A percentile compares a stretch with the other conserved stretches of the same genome.
Evolutionary conservation across 1,284 basidiomycete species (phyloP).

Genomic region (Ustilago tritici): DNA sequence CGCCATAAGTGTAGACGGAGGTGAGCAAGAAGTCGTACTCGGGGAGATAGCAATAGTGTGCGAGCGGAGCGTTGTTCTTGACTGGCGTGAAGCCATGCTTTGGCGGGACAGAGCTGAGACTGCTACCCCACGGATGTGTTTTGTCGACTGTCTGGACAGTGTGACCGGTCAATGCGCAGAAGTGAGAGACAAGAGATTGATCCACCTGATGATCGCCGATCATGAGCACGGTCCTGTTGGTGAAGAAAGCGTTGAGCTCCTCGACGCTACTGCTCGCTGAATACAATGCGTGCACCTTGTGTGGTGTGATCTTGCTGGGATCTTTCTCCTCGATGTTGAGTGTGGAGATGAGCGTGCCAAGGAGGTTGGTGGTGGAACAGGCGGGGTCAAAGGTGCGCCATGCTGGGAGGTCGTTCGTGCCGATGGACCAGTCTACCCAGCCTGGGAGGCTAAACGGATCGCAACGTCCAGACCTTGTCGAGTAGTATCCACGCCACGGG

Average conservation of each 20-base stretch:
- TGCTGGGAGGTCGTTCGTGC: conserved; percentile 45
- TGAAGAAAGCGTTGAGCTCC: conserved; percentile 60
- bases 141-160: conserved; percentile 65
- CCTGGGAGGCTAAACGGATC: conserved; percentile 57
- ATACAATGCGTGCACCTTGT: conserved; percentile 19
- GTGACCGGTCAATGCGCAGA: conserved; percentile 69
- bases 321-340: conserved; percentile 33
- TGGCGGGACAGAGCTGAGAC: conserved; percentile 48
- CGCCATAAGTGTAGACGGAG: conserved; percentile 70
- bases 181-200: conserved; percentile 69
- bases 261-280: conserved; percentile 16
- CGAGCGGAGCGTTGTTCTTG: conserved; percentile 64
- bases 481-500: conserved; percentile 19
- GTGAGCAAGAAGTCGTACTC: conserved; percentile 69
- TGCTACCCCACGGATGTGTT: conserved; percentile 63
- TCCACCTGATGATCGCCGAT: conserved; percentile 70
- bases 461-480: conserved; percentile 29
- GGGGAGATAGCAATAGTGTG: conserved; percentile 70
- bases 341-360: conserved; percentile 45
- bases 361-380: conserved; percentile 42
- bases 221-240: conserved; percentile 70
- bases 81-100: conserved; percentile 46
- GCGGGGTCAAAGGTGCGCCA: conserved; percentile 57
- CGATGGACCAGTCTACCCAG: conserved; percentile 52
- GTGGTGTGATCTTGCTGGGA: conserved; percentile 42